Evolutionary conservation across 805 yeast species (phyloP), one percentile per base, ranked within the genome.

Genomic region (Wickerhamomyces tratensis): DNA sequence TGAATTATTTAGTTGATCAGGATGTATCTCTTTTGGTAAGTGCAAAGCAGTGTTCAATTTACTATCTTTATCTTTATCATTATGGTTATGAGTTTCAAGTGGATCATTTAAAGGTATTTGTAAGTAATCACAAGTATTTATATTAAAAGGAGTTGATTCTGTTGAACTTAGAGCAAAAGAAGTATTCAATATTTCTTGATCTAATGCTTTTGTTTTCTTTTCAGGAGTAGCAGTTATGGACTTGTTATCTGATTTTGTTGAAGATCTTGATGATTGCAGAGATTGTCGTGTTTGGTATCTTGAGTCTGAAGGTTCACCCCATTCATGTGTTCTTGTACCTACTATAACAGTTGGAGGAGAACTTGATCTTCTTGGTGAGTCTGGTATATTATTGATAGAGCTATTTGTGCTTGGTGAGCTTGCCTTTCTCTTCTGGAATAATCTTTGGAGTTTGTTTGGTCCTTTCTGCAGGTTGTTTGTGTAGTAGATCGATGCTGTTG

Each of bases 311-410:
- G 36, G 45, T 10, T 48, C 53, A 0, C 75, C 76, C 77, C 77
- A 72, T 36, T 70, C 71, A 48, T 72, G 76, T 11, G 69, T 67
- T 31, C 74, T 56, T 12, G 76, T 72, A 7, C 77, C 77, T 33
- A 59, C 61, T 7, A 72, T 72, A 0, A 65, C 55, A 1, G 69
- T 65, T 10, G 59, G 53, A 11, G 52, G 48, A 27, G 45, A 42
- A 31, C 29, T 29, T 29, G 31, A 29, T 11, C 31, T 29, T 29
- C 31, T 29, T 29, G 31, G 31, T 9, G 31, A 29, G 3, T 44
- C 20, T 37, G 4, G 20, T 20, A 20, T 20, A 20, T 20, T 20
- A 20, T 20, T 20, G 20, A 37, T 6, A 54, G 56, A 7, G 52
- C 50, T 9, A 40, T 39, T 2, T 52, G 43, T 27, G 43, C 29